A percentile compares a stretch with the other conserved stretches of the same genome.
Evolutionary conservation across 768 basidiomycete genomes (phyloP).

Genomic region (Lactarius hatsudake): DNA sequence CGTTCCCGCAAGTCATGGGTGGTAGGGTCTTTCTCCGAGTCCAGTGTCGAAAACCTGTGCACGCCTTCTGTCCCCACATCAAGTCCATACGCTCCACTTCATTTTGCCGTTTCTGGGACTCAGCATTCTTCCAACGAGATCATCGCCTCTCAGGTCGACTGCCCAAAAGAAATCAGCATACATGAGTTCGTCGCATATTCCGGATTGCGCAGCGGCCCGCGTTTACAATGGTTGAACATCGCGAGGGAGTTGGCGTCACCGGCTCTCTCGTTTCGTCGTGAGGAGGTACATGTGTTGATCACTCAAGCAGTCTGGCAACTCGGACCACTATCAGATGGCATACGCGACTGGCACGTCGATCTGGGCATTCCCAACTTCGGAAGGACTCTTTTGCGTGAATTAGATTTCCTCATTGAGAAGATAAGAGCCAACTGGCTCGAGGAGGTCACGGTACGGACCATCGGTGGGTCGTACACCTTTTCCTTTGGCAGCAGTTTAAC

Average conservation of each 20-base stretch:
- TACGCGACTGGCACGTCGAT: slow-evolving; percentile 42
- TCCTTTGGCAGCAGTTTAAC: neutral
- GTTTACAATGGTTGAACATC: slow-evolving; percentile 52
- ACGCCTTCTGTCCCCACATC: neutral
- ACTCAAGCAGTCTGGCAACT: slow-evolving; percentile 46
- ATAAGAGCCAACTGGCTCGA: slow-evolving; percentile 43
- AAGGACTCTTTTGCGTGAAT: slow-evolving; percentile 37
- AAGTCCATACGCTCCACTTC: slow-evolving; percentile 5
- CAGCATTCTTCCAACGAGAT: slow-evolving; percentile 40
- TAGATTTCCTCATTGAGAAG: slow-evolving; percentile 36
- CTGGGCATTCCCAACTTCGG: slow-evolving; percentile 37
- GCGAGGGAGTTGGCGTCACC: slow-evolving; percentile 43
- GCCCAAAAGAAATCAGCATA: slow-evolving; percentile 40
- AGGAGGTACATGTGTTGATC: slow-evolving; percentile 43
- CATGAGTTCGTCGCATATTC: slow-evolving; percentile 49
- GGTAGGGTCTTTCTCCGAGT: neutral
- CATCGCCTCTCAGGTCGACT: slow-evolving; percentile 42
- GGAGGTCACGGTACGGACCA: slow-evolving; percentile 18
- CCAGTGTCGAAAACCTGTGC: neutral
- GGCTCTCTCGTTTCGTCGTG: slow-evolving; percentile 39
- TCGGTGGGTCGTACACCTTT: slow-evolving; percentile 1
- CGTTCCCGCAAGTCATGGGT: neutral
- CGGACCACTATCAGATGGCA: slow-evolving; percentile 32
- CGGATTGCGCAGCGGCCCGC: slow-evolving; percentile 43
- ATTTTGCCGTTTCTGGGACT: neutral